These are phyloP conservation scores for Xerocomellus amylosporus DNA, from an alignment of 768 basidiomycete species.

Conservation along the genomic window DNA sequence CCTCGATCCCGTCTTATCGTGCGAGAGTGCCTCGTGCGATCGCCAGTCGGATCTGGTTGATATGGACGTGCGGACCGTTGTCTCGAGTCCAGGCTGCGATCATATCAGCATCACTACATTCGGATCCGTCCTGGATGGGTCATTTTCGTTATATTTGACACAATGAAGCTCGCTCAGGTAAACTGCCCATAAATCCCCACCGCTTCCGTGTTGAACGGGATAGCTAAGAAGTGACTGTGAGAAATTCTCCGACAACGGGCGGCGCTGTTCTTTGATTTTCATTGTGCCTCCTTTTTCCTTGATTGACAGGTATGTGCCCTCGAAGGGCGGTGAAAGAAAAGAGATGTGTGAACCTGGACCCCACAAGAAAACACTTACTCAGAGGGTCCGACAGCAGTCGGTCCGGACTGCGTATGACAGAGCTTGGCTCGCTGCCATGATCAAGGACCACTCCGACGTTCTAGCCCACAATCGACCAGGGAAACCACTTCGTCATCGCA, in stretches of 20 bases:
- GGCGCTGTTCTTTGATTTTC: neutral
- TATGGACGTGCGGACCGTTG: slow-evolving; percentile 2
- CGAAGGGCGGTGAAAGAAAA: neutral
- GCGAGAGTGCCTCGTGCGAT: slow-evolving; percentile 9
- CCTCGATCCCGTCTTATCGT: slow-evolving; percentile 14
- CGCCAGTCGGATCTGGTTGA: slow-evolving; percentile 14
- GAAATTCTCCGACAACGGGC: slow-evolving; percentile 1
- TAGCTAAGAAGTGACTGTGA: slow-evolving; percentile 15
- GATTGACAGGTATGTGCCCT: slow-evolving; percentile 7
- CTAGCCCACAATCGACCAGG: neutral
- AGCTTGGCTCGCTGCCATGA: slow-evolving; percentile 1
- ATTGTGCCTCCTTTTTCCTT: neutral
- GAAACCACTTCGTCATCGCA: slow-evolving; percentile 9
- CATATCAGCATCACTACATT: slow-evolving; percentile 8
- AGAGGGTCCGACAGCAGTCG: slow-evolving; percentile 2
- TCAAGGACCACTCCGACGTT: slow-evolving; percentile 3
- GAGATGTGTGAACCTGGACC: neutral
- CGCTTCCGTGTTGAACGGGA: slow-evolving; percentile 24
- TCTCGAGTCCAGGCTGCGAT: slow-evolving; percentile 7
- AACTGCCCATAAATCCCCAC: slow-evolving; percentile 4
- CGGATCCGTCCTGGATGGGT: slow-evolving; percentile 21
- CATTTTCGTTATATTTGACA: slow-evolving; percentile 8
- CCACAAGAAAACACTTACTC: neutral
- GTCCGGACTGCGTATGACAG: slow-evolving; percentile 7
- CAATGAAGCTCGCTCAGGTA: slow-evolving; percentile 9